Conservation (phyloP, 1,284 basidiomycete genomes). For the Acaromyces ingoldii region DNA sequence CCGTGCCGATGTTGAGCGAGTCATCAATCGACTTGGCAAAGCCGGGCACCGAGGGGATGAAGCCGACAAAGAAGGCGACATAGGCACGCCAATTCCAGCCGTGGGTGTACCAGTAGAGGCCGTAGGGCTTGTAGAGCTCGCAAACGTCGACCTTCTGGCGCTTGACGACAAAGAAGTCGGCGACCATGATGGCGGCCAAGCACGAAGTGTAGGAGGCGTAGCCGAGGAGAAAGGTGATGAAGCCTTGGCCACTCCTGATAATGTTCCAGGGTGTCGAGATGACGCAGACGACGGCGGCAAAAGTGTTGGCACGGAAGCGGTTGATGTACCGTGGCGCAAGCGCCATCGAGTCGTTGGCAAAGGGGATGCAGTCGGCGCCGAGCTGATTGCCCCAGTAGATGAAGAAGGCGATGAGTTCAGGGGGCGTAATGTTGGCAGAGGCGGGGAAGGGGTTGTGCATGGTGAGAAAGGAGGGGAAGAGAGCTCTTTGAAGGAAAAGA, state of each 20-base stretch:
- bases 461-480: constrained; percentile 12
- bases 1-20: too few relatives aligned
- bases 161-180: constrained; percentile 14
- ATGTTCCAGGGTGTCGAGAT: constrained; percentile 17
- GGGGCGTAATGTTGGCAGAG: constrained; percentile 13
- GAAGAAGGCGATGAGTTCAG: constrained; percentile 16
- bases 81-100: constrained; percentile 16
- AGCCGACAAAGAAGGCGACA: constrained; percentile 14
- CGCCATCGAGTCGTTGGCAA: constrained; percentile 18
- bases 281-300: constrained; percentile 11
- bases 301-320: constrained; percentile 8
- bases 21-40: too few relatives aligned
- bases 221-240: constrained; percentile 18
- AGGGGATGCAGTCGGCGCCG: constrained; percentile 13
- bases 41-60: constrained; percentile 16
- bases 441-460: constrained; percentile 15
- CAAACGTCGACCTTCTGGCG: constrained; percentile 10
- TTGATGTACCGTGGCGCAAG: constrained; percentile 14
- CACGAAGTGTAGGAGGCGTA: constrained; percentile 17
- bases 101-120: constrained; percentile 14
- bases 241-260: constrained; percentile 11
- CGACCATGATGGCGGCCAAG: constrained; percentile 12
- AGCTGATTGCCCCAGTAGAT: constrained; percentile 15
- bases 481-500: too few relatives aligned
- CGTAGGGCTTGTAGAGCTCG: constrained; percentile 16